phyloP scores from a whole-genome alignment of 768 basidiomycete species.

The Tulasnella sp. region DNA sequence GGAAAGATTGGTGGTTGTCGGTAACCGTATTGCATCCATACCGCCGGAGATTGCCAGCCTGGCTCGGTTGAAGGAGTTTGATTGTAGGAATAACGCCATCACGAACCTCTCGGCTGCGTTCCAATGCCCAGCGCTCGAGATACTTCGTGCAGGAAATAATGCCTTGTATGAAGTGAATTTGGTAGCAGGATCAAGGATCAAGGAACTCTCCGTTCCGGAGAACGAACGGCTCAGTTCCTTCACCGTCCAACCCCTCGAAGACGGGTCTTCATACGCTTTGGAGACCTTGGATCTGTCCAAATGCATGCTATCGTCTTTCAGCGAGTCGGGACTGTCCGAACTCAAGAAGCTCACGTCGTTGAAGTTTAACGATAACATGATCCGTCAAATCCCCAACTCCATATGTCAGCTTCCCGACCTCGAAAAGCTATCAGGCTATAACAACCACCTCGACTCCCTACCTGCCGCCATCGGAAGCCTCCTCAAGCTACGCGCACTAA shows the following conservation, averaged over 20 bases:
- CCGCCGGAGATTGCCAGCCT: slow-evolving; percentile 60
- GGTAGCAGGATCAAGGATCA: slow-evolving; percentile 61
- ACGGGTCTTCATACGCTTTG: slow-evolving; percentile 50
- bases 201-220: slow-evolving; percentile 67
- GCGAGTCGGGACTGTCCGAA: slow-evolving; percentile 63
- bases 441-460: slow-evolving; percentile 76
- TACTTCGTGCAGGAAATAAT: slow-evolving; percentile 77
- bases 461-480: slow-evolving; percentile 74
- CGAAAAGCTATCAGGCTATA: slow-evolving; percentile 75
- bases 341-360: slow-evolving; percentile 67
- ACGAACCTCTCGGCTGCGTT: slow-evolving; percentile 66
- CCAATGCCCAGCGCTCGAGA: slow-evolving; percentile 63
- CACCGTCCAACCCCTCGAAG: slow-evolving; percentile 47
- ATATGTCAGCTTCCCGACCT: slow-evolving; percentile 71
- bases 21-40: slow-evolving; percentile 72
- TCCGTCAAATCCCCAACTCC: slow-evolving; percentile 78
- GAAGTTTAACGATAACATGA: slow-evolving; percentile 79
- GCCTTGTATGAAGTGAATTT: slow-evolving; percentile 74
- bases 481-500: slow-evolving; percentile 67
- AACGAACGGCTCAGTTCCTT: slow-evolving; percentile 81
- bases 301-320: slow-evolving; percentile 79
- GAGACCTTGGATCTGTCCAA: slow-evolving; percentile 81
- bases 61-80: slow-evolving; percentile 60
- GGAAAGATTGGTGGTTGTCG: slow-evolving; percentile 73
- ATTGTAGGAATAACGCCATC: slow-evolving; percentile 82